Conservation (phyloP, 176 grass and related monocot genomes). For the Triticum monococcum region DNA sequence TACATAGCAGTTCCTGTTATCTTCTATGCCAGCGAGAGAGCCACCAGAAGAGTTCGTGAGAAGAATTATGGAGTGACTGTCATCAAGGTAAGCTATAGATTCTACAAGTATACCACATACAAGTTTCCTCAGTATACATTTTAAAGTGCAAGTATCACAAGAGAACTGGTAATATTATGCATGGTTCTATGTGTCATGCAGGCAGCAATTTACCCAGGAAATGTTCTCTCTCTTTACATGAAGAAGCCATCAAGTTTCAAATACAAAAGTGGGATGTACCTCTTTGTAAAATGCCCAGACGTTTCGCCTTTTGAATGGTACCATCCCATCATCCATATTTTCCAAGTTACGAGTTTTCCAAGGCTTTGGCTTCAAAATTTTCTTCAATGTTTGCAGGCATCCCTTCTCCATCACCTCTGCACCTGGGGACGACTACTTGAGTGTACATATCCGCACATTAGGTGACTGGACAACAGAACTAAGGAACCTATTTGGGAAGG, state of each 20-base stretch:
- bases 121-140: conserved; percentile 5
- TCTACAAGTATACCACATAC: not conserved
- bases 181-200: conserved; percentile 30
- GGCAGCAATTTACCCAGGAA: conserved; percentile 98
- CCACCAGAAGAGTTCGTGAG: conserved; percentile 68
- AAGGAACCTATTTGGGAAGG: conserved; percentile 86
- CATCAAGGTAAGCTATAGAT: conserved; percentile 61
- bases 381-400: conserved; percentile 58
- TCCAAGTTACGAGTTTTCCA: not conserved
- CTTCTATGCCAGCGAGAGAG: conserved; percentile 87
- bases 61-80: conserved; percentile 62
- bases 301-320: conserved; percentile 96
- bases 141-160: not conserved
- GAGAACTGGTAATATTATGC: not conserved
- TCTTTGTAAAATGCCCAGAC: conserved; percentile 97
- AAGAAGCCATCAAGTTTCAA: conserved; percentile 82
- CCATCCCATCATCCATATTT: not conserved
- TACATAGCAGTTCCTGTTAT: conserved; percentile 75
- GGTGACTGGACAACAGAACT: conserved; percentile 98
- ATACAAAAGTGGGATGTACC: conserved; percentile 97
- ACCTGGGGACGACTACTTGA: conserved; percentile 85
- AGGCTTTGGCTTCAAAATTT: not conserved
- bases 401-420: conserved; percentile 99
- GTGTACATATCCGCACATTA: conserved; percentile 92
- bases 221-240: conserved; percentile 89